These are phyloP conservation scores for Macaranga tanarius DNA, from an alignment of 441 rosid species.

Conservation along the genomic window DNA sequence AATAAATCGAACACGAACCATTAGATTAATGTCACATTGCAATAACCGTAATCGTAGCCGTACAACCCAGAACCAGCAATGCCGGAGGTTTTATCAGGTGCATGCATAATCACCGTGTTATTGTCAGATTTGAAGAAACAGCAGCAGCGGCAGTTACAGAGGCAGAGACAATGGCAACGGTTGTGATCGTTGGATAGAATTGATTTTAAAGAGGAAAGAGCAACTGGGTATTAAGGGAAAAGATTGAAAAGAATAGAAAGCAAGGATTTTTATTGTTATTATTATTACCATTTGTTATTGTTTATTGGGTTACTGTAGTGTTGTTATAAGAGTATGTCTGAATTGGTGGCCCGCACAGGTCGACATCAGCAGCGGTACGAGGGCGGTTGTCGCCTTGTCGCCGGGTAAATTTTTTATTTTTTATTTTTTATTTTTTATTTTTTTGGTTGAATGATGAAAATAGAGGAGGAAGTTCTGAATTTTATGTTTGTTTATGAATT, in stretches of 20 bases:
- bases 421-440: neutral
- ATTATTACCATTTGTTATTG: too few species aligned
- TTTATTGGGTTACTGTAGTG: too few species aligned
- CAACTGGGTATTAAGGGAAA: neutral
- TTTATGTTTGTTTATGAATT: neutral
- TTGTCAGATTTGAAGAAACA: neutral
- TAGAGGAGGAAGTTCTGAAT: neutral
- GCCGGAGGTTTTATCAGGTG: conserved; percentile 29
- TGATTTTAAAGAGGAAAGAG: conserved; percentile 14
- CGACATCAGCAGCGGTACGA: conserved; percentile 95
- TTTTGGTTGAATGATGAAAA: too few species aligned
- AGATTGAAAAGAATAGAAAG: too few species aligned
- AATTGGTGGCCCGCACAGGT: conserved; percentile 98
- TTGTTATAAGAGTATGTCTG: conserved; percentile 48
- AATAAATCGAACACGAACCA: conserved; percentile 8
- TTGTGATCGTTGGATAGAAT: neutral
- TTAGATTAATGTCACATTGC: conserved; percentile 37
- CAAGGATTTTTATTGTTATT: neutral
- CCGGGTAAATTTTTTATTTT: conserved; percentile 53
- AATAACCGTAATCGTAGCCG: conserved; percentile 26
- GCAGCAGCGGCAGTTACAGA: too few species aligned
- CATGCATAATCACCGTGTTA: conserved; percentile 32
- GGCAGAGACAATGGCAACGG: conserved; percentile 2
- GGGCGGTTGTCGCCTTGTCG: conserved; percentile 89
- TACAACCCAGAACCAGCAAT: conserved; percentile 29